Base-by-base conservation (phyloP, 805 yeast species). In the Saccharomycodes ludwigii region DNA sequence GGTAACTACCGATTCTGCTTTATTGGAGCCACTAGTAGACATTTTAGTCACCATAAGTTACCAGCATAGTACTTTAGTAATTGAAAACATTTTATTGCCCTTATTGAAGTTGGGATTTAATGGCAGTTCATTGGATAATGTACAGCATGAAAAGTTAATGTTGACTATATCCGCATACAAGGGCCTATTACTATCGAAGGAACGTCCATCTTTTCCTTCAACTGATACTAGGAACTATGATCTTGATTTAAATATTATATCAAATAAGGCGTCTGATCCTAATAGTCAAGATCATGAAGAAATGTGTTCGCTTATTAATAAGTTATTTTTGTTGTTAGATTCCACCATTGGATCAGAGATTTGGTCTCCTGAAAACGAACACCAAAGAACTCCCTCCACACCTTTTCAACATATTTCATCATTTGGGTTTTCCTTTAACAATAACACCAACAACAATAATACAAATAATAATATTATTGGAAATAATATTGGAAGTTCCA, bases 51-150 rank as follows among this genome's bases (percentile, higher is more conserved):
- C 80, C 2, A 68, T 81, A 24, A 95, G 95, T 0, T 79, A 65
- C 43, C 74, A 80, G 15, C 84, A 84, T 40, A 69, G 80, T 37
- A 85, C 78, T 45, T 79, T 79, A 45, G 70, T 82, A 0, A 57
- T 88, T 41, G 96, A 86, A 42, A 80, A 78, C 43, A 73, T 81
- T 4, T 55, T 91, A 9, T 57, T 79, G 24, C 88, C 85, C 9
- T 52, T 88, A 29, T 59, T 88, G 37, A 72, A 68, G 35, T 52
- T 63, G 2, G 66, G 79, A 5, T 76, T 75, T 44, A 73, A 68
- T 44, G 77, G 79, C 0, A 37, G 58, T 2, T 56, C 60, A 2
- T 47, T 78, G 24, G 96, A 88, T 30, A 66, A 63, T 27, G 45
- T 77, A 1, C 63, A 68, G 2, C 77, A 82, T 15, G 97, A 86